These are phyloP conservation scores for Arthrobotrys entomopaga DNA, from an alignment of 2,329 filamentous ascomycete species.

Conservation along the genomic window DNA sequence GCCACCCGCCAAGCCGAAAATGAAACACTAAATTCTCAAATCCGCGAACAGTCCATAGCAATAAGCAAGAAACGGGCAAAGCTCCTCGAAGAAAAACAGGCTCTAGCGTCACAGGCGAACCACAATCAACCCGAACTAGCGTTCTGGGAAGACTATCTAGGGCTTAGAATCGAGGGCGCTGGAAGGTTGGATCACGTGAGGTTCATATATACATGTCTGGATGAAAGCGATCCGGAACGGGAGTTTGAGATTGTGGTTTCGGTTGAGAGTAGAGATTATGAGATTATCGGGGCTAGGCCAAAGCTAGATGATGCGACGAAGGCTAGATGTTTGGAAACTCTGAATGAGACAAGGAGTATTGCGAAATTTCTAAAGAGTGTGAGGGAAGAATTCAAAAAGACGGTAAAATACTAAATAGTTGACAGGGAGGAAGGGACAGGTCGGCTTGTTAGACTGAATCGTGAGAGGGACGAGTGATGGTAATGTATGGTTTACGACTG, in stretches of 20 bases:
- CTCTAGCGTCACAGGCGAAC: constrained; percentile 81
- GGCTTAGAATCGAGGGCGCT: constrained; percentile 87
- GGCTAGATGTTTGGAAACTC: constrained; percentile 77
- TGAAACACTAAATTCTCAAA: constrained; percentile 70
- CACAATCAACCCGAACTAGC: constrained; percentile 93
- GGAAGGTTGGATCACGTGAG: constrained; percentile 85
- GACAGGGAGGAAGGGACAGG: not conserved
- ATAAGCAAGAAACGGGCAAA: constrained; percentile 67
- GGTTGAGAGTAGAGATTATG: constrained; percentile 83
- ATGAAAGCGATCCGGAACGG: constrained; percentile 85
- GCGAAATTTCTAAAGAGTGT: constrained; percentile 80
- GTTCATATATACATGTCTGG: constrained; percentile 87
- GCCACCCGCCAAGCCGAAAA: constrained; percentile 70
- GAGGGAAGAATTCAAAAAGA: constrained; percentile 75
- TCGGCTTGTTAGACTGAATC: constrained; percentile 22
- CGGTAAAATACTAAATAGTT: constrained; percentile 61
- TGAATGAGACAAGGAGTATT: constrained; percentile 83
- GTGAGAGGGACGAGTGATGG: not conserved
- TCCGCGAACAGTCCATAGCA: constrained; percentile 74
- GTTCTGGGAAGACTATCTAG: constrained; percentile 94
- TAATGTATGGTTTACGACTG: not conserved
- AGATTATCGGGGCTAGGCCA: constrained; percentile 81
- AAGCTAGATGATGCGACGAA: constrained; percentile 82
- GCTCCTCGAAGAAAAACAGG: constrained; percentile 67
- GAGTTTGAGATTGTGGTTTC: constrained; percentile 95